Evolutionary conservation across 2,329 filamentous ascomycete genomes (phyloP), one percentile per base, ranked within the genome.

Genomic region (Cladosporium sp.): DNA sequence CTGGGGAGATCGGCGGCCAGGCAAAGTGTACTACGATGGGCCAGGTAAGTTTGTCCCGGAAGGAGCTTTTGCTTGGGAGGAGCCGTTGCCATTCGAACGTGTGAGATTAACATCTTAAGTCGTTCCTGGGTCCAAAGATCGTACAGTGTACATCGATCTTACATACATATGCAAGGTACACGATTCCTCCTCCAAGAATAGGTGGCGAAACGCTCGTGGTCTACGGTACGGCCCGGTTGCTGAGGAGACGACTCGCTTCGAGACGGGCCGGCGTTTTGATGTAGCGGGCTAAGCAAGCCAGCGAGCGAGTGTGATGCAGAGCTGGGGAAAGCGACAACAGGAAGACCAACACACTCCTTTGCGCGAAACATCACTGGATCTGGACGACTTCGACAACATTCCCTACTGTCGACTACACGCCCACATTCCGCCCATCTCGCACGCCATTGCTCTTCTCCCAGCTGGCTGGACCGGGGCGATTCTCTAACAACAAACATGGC

Each of bases 301-400:
- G n/a, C 41, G n/a, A 47, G 41, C 30, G n/a, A 24, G 41, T 38
- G 41, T 38, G 28, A 52, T 36, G 51, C 30, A 57, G 61, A 64
- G 36, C 51, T 64, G 51, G 61, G 49, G 61, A 55, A 49, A 64
- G 51, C 54, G 51, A 64, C 61, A 57, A 47, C 38, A 41, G 14
- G 26, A 59, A 26, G 24, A 59, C 36, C 12, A 59, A 59, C 52
- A 54, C 51, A 32, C 52, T 55, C 52, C 52, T 55, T 55, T 55
- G 52, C 30, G 52, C 52, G 15, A 55, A 32, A 18, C 14, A 55
- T 4, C 2, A 14, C 3, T 28, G 52, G 28, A 55, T n/a, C 26
- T 55, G 52, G 26, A 30, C 28, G 8, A 21, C 18, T n/a, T 11
- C 52, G 26, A 30, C 28, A 7, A 21, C 18, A 30, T n/a, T 30